Conservation (phyloP, 2,329 filamentous ascomycete genomes). For the Daldinia sp. region DNA sequence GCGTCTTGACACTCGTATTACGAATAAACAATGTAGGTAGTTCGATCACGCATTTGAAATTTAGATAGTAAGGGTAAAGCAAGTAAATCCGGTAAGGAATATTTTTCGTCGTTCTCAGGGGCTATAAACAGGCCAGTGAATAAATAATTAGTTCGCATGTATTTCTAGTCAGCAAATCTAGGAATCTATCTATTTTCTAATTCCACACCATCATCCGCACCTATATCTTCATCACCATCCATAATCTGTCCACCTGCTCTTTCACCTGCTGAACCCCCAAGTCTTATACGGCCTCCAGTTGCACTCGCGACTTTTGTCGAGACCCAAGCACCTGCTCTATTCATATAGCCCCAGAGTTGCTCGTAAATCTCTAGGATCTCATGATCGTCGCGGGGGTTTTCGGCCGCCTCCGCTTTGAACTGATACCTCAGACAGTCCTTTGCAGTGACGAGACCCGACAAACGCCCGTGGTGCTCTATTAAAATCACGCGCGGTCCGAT, state of each 20-base stretch:
- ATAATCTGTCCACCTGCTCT: constrained; percentile 50
- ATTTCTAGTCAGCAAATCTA: constrained; percentile 17
- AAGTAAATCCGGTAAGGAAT: too few relatives aligned
- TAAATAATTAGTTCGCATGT: neutral
- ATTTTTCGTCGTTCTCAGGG: too few relatives aligned
- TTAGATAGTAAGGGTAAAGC: too few relatives aligned
- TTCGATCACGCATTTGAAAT: too few relatives aligned
- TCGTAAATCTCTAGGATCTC: constrained; percentile 67
- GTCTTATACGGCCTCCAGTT: constrained; percentile 65
- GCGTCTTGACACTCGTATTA: too few relatives aligned
- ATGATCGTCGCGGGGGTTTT: constrained; percentile 71
- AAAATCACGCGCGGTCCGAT: constrained; percentile 94
- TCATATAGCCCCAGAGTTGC: constrained; percentile 68
- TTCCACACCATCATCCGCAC: constrained; percentile 51
- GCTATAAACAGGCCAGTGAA: neutral
- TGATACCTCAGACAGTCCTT: constrained; percentile 98
- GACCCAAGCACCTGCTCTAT: constrained; percentile 64
- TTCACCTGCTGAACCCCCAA: constrained; percentile 49
- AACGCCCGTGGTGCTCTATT: constrained; percentile 85
- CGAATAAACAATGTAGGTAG: too few relatives aligned
- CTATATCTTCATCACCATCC: constrained; percentile 60
- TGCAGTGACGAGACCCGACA: constrained; percentile 88
- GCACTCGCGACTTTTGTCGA: constrained; percentile 61
- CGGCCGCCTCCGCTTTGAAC: constrained; percentile 91
- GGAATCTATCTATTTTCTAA: constrained; percentile 43